Conservation (phyloP, 1,284 basidiomycete genomes). For the Thecaphora thlaspeos region DNA sequence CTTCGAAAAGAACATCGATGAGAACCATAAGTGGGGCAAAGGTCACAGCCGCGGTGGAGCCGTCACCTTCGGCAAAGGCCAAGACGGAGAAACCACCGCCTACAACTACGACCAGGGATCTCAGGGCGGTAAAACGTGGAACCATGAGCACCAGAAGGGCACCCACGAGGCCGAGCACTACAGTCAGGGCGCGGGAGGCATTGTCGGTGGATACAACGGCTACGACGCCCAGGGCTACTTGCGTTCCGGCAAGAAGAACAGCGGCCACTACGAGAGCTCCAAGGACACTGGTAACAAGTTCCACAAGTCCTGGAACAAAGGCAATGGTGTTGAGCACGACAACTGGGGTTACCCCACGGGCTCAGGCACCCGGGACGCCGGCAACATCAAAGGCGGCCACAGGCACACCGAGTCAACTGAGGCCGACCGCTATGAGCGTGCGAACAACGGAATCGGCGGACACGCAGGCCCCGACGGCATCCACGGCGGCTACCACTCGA, state of each 20-base stretch:
- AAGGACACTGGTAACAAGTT: background rate
- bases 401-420: background rate
- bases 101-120: background rate
- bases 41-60: no score
- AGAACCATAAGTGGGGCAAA: background rate
- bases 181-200: background rate
- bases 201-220: no score
- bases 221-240: no score
- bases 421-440: background rate
- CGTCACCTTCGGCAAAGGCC: background rate
- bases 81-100: no score
- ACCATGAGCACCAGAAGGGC: background rate
- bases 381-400: background rate
- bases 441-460: background rate
- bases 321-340: background rate
- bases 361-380: background rate
- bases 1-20: background rate
- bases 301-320: background rate
- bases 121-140: no score
- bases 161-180: background rate
- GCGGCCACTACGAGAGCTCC: background rate
- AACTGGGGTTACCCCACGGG: no score
- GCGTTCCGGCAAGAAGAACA: background rate
- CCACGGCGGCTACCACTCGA: background rate
- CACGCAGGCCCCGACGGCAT: background rate